Percentiles rank a stretch among this genome's conserved stretches.
Conservation (phyloP, 108 stramenopile genomes). For the Pelagomonas calceolata region DNA sequence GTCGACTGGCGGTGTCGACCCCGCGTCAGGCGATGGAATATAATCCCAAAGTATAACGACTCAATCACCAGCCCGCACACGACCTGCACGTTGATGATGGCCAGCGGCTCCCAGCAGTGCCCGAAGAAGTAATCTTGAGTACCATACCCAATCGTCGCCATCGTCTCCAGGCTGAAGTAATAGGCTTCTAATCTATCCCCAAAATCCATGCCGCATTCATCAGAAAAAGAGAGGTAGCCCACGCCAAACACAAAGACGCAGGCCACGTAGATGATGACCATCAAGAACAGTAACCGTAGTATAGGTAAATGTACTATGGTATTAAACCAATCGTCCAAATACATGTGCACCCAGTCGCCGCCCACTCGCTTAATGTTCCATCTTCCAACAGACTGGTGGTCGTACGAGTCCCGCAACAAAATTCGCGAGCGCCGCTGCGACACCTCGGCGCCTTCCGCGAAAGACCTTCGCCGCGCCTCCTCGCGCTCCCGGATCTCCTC, state of each 20-base stretch:
- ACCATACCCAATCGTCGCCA: slow-evolving; percentile 90
- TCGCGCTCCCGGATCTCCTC: too few relatives aligned
- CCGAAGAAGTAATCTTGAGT: slow-evolving; percentile 84
- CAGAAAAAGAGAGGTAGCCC: slow-evolving; percentile 51
- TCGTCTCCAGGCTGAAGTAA: slow-evolving; percentile 76
- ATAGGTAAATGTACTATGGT: slow-evolving; percentile 4
- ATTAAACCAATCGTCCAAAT: slow-evolving; percentile 16
- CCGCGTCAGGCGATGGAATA: slow-evolving; percentile 75
- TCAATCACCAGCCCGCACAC: slow-evolving; percentile 73
- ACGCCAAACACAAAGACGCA: slow-evolving; percentile 54
- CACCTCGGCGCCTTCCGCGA: neutral
- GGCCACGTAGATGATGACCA: slow-evolving; percentile 3
- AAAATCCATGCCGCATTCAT: slow-evolving; percentile 65
- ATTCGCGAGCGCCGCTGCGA: neutral
- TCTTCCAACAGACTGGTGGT: neutral
- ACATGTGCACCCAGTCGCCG: slow-evolving; percentile 10
- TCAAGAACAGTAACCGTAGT: neutral
- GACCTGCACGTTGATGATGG: slow-evolving; percentile 69
- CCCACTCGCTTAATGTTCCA: slow-evolving; percentile 12
- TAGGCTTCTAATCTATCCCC: slow-evolving; percentile 58
- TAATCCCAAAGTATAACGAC: slow-evolving; percentile 74
- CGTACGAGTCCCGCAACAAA: neutral
- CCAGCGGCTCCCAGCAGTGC: slow-evolving; percentile 67
- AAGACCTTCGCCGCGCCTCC: too few relatives aligned
- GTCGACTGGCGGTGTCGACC: slow-evolving; percentile 74